Evolutionary conservation across 2,329 filamentous ascomycete genomes (phyloP), one percentile per base, ranked within the genome.

Genomic region (Verticillium longisporum): DNA sequence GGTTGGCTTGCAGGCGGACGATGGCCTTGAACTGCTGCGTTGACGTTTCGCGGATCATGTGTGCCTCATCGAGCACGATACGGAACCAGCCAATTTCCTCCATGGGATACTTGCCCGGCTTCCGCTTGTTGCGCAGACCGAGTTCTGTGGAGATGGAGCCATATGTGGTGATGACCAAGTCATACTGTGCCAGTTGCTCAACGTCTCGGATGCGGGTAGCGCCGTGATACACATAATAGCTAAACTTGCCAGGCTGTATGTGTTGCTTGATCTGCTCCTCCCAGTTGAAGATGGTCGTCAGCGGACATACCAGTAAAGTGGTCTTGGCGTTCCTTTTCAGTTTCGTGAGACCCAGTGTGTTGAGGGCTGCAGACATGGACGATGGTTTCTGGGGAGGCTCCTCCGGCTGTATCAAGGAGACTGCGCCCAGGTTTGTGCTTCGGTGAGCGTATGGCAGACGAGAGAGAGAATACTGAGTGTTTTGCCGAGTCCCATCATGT

Each of bases 201-300:
- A 86, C 74, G 65, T 92, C 86, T 63, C 88, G 89, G 64, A 85
- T 87, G 6, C 95, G 86, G 66, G 86, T 88, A 0, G 86, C 79
- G 2, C 95, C 95, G 72, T 99, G 95, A 66, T 97, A 98, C 60
- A 95, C 85, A 71, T 95, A 91, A 69, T 86, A 91, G 1, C 79
- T 87, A 18, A 98, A 71, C 7, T 83, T 77, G 0, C 80, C 82
- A 0, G 84, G 80, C 57, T 83, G 80, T 55, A 96, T 79, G 73
- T 99, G 95, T 61, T 90, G 83, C 68, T 89, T 89, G 63, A 98
- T 91, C 74, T 99, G 95, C 66, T 92, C 87, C 68, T 94, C 89
- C 95, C 95, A 99, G 69, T 98, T 99, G 32, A 89, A 88, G 61
- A 98, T 87, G 0, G 94, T 95, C 69, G 91, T 97, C 2, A 97